Evolutionary conservation across 352 stramenopile genomes (phyloP), one percentile per base, ranked within the genome.

Genomic region (Aphanomyces cochlioides): DNA sequence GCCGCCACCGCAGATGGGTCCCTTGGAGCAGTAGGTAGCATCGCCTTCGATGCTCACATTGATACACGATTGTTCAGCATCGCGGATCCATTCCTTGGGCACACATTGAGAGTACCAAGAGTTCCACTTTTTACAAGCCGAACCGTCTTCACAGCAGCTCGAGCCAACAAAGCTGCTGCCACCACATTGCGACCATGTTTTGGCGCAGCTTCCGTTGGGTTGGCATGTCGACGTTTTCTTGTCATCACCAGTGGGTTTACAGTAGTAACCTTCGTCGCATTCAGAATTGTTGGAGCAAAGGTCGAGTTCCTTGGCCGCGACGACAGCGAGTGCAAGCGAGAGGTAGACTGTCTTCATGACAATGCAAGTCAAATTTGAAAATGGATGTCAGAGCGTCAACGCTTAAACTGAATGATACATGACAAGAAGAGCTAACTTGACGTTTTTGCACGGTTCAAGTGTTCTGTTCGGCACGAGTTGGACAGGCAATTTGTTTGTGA

Each of bases 1-100:
- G 10, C 17, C 37, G 13, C 37, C 73, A 45, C 74, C 77, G 50
- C 80, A 87, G 36, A 84, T 77, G 0, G 69, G 66, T 19, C 77
- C 79, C 12, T 73, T 47, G 7, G 67, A 17, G 57, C 80, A 87
- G 66, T 80, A 87, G 6, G 77, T 83, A n/a, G 75, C 74, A 47
- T 83, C 76, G 1, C 71, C 77, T 43, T 72, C 66, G 50, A 87
- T 66, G 17, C 56, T 77, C 34, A 87, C 72, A 34, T 45, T 47
- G 4, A 60, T 71, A 59, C 79, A 87, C 21, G 57, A 48, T 34
- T 19, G 19, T 39, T 65, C 57, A 8, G 57, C 13, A 12, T 19
- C 8, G 15, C 13, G 13, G 13, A 12, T 36, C 13, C 28, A 36
- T 8, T 7, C 28, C 7, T 21, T 8, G 17, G 41, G 41, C 53